Conservation (phyloP, 2,329 filamentous ascomycete genomes). For the Beauveria bassiana region DNA sequence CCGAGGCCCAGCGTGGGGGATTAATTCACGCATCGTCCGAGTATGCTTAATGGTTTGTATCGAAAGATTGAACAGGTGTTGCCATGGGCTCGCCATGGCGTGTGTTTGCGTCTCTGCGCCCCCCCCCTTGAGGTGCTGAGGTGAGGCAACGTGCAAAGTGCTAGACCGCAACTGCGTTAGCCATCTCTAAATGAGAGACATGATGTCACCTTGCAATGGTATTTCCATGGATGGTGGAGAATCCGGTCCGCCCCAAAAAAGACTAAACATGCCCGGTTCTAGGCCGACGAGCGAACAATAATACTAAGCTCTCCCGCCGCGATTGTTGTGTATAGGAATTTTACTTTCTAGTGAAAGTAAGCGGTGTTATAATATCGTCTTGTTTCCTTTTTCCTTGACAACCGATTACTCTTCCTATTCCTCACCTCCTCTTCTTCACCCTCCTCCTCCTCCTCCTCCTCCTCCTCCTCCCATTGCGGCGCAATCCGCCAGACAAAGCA, state of each 20-base stretch:
- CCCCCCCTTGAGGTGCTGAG: background rate
- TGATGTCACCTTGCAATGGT: conserved; percentile 7
- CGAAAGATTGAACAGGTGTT: too few species aligned
- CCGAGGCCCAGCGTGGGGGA: background rate
- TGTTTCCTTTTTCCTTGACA: too few species aligned
- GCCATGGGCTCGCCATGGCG: too few species aligned
- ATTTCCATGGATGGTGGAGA: background rate
- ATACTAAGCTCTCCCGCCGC: background rate
- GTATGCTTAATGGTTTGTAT: background rate
- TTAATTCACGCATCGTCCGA: background rate
- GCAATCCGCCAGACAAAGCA: background rate
- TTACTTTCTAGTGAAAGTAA: background rate
- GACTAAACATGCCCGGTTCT: background rate
- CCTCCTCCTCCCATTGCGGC: too few species aligned
- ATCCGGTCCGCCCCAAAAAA: background rate
- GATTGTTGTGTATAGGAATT: background rate
- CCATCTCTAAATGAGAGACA: conserved; percentile 7
- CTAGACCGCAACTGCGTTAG: background rate
- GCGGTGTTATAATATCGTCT: too few species aligned
- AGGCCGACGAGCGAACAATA: background rate
- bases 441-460: too few species aligned
- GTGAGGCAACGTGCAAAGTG: background rate
- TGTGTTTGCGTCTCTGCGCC: background rate
- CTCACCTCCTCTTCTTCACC: too few species aligned
- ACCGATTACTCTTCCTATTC: too few species aligned